These are phyloP conservation scores for Tilletia indica DNA, from an alignment of 1,284 basidiomycete genomes.

Conservation along the genomic window DNA sequence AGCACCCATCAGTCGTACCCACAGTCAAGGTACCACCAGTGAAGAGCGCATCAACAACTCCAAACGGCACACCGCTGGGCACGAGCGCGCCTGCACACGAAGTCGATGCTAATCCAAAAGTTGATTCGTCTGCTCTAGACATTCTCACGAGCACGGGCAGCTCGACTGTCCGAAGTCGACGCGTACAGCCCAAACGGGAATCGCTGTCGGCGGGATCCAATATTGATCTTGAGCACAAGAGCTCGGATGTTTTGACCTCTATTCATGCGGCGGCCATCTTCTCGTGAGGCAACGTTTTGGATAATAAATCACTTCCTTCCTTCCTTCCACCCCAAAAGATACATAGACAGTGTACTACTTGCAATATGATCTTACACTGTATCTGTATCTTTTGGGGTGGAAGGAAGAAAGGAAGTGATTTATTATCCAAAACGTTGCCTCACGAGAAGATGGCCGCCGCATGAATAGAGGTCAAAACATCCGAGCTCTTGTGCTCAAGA, in stretches of 20 bases:
- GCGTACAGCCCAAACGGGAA: not conserved
- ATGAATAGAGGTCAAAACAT: not conserved
- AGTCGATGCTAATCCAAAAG: not conserved
- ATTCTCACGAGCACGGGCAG: not conserved
- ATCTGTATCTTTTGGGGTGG: too few relatives aligned
- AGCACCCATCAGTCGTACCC: constrained; percentile 13
- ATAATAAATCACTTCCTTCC: too few relatives aligned
- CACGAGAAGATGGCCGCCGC: constrained; percentile 13
- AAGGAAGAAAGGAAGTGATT: too few relatives aligned
- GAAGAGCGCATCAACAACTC: constrained; percentile 1
- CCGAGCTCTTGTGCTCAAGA: not conserved
- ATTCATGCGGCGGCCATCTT: not conserved
- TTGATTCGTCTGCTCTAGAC: constrained; percentile 4
- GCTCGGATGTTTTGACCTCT: not conserved
- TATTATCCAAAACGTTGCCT: too few relatives aligned
- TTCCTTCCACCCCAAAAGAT: too few relatives aligned
- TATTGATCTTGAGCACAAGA: not conserved
- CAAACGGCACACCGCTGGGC: not conserved
- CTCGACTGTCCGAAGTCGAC: constrained; percentile 1
- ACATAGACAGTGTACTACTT: too few relatives aligned
- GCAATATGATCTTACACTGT: too few relatives aligned
- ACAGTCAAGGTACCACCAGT: constrained; percentile 7
- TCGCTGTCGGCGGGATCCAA: not conserved
- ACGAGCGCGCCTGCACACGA: not conserved
- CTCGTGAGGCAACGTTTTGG: too few relatives aligned